Evolutionary conservation across 371 early-diverging fungal species (phyloP), one percentile per base, ranked within the genome.

Genomic region (Basidiobolus meristosporus): DNA sequence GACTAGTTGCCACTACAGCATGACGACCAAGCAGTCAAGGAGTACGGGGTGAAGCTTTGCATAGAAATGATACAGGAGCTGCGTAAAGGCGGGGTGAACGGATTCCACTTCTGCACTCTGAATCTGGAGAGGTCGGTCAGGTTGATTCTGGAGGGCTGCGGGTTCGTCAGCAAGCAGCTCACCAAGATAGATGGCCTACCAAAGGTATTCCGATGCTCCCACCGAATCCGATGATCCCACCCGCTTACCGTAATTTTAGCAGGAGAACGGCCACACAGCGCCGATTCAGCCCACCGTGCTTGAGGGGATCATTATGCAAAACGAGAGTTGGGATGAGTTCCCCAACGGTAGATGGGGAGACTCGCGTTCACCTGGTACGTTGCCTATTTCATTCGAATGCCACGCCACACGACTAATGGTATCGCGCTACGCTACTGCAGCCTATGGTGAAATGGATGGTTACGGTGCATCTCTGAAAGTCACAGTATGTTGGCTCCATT

Each of bases 261-360:
- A 26, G 9, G 26, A 26, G 9, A 26, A 26, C 26, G 26, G 26
- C 26, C 26, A 26, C 5, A 26, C 3, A 9, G 26, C 9, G 9
- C 26, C 26, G 5, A 9, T 26, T 26, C 26, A 9, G 9, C 3
- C 3, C 26, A 26, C 3, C 26, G 9, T 26, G 5, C 26, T 26
- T 5, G 26, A 26, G 9, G 26, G 26, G 9, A 26, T 26, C 26
- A 26, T 26, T 26, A 3, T 26, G 9, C 26, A 26, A 26, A 26
- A 26, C 9, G 26, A 26, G 9, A 26, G 26, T 17, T 91, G 90
- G 90, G 95, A 96, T 63, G 91, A 96, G 38, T 93, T 85, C 54
- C 95, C 93, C 19, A 96, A 96, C 53, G 93, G 97, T 16, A 77
- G 97, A 28, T 96, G 90, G 81, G 95, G 95, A 45, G 91, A 91